Conservation (phyloP, 164 flowering plant species). For the Chloranthus sessilifolius region DNA sequence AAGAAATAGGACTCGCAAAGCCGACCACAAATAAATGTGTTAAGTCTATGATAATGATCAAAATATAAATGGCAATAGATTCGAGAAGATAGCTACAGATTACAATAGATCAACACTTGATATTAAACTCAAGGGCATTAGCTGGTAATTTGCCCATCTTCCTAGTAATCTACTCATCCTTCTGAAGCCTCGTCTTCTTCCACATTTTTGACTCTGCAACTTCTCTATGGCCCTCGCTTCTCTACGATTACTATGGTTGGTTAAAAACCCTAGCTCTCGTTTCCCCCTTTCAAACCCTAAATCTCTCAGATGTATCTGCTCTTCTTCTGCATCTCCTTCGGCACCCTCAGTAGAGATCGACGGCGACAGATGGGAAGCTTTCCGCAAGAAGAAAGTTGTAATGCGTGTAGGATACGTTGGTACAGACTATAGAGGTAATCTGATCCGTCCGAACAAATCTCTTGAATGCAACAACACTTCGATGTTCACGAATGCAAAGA, state of each 20-base stretch:
- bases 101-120: neutral
- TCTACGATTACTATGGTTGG: constrained; percentile 23
- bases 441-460: too few species aligned
- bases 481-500: too few species aligned
- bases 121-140: neutral
- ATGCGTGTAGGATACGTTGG: constrained; percentile 89
- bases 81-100: neutral
- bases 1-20: too few species aligned
- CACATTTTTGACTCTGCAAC: neutral
- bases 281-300: constrained; percentile 10
- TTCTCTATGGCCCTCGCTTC: constrained; percentile 17
- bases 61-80: neutral
- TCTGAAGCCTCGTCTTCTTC: neutral
- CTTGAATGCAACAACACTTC: too few species aligned
- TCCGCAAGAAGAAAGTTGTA: constrained; percentile 68
- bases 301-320: neutral
- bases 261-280: constrained; percentile 5
- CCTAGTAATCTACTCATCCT: too few species aligned
- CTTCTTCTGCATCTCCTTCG: constrained; percentile 3
- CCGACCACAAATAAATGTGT: too few species aligned
- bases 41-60: too few species aligned
- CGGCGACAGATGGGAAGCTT: constrained; percentile 41
- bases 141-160: neutral
- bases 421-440: constrained; percentile 66
- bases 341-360: neutral